Evolutionary conservation across 164 flowering plant genomes (phyloP).

Genomic region (Umbilicus rupestris): DNA sequence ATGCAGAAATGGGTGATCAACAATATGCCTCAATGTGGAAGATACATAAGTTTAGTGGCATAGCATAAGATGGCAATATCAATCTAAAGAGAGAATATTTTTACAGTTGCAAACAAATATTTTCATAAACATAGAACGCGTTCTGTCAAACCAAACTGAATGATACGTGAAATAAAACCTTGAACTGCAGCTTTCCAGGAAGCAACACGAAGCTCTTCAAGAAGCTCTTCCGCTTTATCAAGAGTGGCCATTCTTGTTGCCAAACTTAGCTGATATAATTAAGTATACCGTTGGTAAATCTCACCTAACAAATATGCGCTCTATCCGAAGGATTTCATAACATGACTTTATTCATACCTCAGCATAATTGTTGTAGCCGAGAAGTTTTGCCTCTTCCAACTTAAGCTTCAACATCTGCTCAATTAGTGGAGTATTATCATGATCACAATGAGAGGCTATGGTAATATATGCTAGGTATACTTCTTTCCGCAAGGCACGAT

Average conservation of each 20-base stretch:
- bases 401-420: conserved; percentile 74
- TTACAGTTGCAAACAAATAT: too few relatives aligned
- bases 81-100: neutral
- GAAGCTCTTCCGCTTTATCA: conserved; percentile 79
- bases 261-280: conserved; percentile 80
- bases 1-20: neutral
- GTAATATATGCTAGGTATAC: conserved; percentile 70
- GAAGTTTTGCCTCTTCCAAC: conserved; percentile 88
- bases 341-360: conserved; percentile 46
- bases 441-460: conserved; percentile 79
- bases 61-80: neutral
- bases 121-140: conserved; percentile 8
- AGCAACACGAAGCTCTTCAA: conserved; percentile 80
- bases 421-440: conserved; percentile 73
- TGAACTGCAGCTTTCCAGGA: conserved; percentile 90
- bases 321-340: neutral
- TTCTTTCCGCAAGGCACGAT: conserved; percentile 81
- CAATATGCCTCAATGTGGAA: neutral
- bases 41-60: neutral
- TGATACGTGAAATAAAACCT: conserved; percentile 32
- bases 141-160: neutral
- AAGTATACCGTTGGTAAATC: neutral
- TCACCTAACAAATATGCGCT: neutral
- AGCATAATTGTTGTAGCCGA: conserved; percentile 75
- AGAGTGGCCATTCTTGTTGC: conserved; percentile 95